These are phyloP conservation scores for Brasilioporus rufonigricans DNA, from an alignment of 768 basidiomycete species.

Conservation along the genomic window DNA sequence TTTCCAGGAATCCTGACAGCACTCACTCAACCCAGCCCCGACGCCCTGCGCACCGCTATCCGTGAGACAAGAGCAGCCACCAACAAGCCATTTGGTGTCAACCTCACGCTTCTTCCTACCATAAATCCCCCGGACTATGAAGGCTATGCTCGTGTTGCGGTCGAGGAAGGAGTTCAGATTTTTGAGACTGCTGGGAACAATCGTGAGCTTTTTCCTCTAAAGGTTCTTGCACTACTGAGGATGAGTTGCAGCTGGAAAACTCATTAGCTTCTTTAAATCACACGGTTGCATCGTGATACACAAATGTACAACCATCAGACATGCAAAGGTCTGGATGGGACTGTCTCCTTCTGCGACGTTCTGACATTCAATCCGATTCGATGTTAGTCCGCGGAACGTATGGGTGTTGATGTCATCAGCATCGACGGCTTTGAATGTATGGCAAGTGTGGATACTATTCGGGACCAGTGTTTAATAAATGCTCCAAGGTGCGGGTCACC, in stretches of 20 bases:
- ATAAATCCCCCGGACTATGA: slow-evolving; percentile 92
- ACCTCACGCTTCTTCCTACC: slow-evolving; percentile 82
- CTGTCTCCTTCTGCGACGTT: slow-evolving; percentile 26
- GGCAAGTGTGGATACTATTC: slow-evolving; percentile 16
- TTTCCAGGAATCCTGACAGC: slow-evolving; percentile 75
- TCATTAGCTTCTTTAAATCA: slow-evolving; percentile 82
- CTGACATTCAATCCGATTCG: neutral
- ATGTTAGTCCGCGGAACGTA: slow-evolving; percentile 56
- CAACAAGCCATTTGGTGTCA: slow-evolving; percentile 78
- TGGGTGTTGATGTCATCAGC: slow-evolving; percentile 84
- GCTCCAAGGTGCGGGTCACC: slow-evolving; percentile 81
- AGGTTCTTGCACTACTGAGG: neutral
- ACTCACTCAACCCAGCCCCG: slow-evolving; percentile 83
- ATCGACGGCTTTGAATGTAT: slow-evolving; percentile 92
- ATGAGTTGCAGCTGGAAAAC: slow-evolving; percentile 55
- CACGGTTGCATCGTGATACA: slow-evolving; percentile 79
- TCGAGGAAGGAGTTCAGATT: slow-evolving; percentile 84
- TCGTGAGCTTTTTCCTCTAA: slow-evolving; percentile 45
- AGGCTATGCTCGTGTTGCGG: slow-evolving; percentile 75
- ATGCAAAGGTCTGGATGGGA: slow-evolving; percentile 61
- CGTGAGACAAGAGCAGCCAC: slow-evolving; percentile 70
- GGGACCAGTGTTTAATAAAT: slow-evolving; percentile 6
- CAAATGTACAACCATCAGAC: slow-evolving; percentile 85
- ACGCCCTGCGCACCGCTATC: slow-evolving; percentile 77
- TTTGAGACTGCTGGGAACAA: slow-evolving; percentile 95